Evolutionary conservation across 805 yeast genomes (phyloP).

Genomic region (Nakazawaea pomicola): DNA sequence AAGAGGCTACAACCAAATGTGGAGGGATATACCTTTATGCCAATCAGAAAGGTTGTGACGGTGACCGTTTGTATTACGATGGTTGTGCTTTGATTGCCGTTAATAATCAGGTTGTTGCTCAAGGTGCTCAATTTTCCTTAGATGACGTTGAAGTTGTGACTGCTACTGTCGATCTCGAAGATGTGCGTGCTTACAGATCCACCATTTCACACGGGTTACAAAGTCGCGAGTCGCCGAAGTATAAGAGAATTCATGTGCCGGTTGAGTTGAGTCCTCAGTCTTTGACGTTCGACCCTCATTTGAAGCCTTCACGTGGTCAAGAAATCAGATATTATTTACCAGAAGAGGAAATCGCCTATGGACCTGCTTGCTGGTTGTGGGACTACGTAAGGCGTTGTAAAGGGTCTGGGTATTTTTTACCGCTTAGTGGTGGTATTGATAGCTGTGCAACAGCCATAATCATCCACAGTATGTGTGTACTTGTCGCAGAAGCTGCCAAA

Average conservation of each 20-base stretch:
- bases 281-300: slow-evolving; percentile 52
- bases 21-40: slow-evolving; percentile 95
- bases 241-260: slow-evolving; percentile 55
- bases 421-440: slow-evolving; percentile 96
- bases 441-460: slow-evolving; percentile 96
- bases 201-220: slow-evolving; percentile 75
- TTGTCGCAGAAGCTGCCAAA: slow-evolving; percentile 66
- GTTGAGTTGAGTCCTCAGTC: slow-evolving; percentile 61
- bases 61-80: slow-evolving; percentile 93
- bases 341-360: slow-evolving; percentile 94
- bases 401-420: slow-evolving; percentile 88
- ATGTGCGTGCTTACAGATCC: slow-evolving; percentile 78
- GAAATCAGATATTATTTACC: slow-evolving; percentile 68
- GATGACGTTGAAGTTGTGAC: slow-evolving; percentile 90
- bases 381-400: slow-evolving; percentile 89
- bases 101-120: slow-evolving; percentile 89
- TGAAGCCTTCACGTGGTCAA: slow-evolving; percentile 51
- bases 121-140: slow-evolving; percentile 86
- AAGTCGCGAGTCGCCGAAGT: slow-evolving; percentile 36
- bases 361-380: slow-evolving; percentile 99
- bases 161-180: slow-evolving; percentile 94
- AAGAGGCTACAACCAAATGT: slow-evolving; percentile 91
- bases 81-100: slow-evolving; percentile 95
- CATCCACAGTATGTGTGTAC: slow-evolving; percentile 88
- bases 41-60: slow-evolving; percentile 97